A percentile compares a stretch with the other conserved stretches of the same genome.
Conservation (phyloP, 768 basidiomycete genomes). For the Mycena amicta region DNA sequence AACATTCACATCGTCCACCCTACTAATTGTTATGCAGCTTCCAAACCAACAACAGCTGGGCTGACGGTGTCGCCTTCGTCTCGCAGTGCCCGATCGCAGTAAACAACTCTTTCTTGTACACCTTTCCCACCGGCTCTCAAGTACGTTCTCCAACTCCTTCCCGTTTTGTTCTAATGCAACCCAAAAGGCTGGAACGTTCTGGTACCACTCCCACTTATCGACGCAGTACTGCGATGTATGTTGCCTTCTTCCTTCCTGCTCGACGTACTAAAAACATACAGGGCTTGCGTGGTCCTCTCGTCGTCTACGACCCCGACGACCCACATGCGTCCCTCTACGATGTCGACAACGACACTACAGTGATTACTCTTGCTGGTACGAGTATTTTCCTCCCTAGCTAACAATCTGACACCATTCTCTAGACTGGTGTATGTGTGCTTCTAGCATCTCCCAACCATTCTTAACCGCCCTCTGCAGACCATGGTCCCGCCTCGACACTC, state of each 20-base stretch:
- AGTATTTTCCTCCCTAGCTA: too few relatives aligned
- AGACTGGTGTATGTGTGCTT: too few relatives aligned
- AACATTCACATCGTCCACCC: neutral
- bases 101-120: neutral
- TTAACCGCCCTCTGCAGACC: too few relatives aligned
- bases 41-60: neutral
- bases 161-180: neutral
- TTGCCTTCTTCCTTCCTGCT: neutral
- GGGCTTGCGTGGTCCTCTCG: neutral
- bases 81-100: neutral
- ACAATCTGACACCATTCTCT: too few relatives aligned
- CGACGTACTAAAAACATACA: neutral
- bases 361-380: constrained; percentile 39
- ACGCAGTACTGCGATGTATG: neutral
- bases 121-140: neutral
- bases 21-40: neutral
- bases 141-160: neutral
- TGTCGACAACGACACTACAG: constrained; percentile 29
- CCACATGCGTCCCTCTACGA: constrained; percentile 18
- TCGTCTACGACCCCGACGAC: neutral
- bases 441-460: too few relatives aligned
- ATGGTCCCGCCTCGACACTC: neutral
- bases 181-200: neutral
- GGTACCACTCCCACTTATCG: neutral
- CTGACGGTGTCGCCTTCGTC: neutral